Percentiles rank a stretch among this genome's conserved stretches.
Evolutionary conservation across 75 land plant genomes (phyloP).

Genomic region (Picea glauca): DNA sequence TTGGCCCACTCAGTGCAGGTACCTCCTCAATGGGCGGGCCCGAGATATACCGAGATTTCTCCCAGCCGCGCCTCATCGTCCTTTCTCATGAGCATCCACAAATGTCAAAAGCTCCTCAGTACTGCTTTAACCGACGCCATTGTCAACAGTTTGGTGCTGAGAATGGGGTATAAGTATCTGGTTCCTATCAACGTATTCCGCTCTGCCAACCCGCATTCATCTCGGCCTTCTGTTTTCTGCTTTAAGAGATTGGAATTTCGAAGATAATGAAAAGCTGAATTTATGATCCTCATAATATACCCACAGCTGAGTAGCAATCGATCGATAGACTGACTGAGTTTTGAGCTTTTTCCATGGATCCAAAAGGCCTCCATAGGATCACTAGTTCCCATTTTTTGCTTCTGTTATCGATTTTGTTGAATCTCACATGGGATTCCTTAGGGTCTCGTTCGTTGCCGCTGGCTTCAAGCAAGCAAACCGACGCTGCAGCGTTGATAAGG

Average conservation of each 20-base stretch:
- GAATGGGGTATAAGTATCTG: neutral
- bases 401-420: too few species aligned
- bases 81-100: too few species aligned
- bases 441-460: neutral
- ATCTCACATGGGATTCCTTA: neutral
- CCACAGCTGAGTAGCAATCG: neutral
- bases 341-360: neutral
- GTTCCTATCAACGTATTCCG: neutral
- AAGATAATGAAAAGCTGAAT: neutral
- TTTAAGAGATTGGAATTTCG: neutral
- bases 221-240: neutral
- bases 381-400: neutral
- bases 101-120: too few species aligned
- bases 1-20: too few species aligned
- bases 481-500: slow-evolving; percentile 38
- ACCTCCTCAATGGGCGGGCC: too few species aligned
- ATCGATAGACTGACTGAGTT: neutral
- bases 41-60: too few species aligned
- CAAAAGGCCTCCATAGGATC: neutral
- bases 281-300: neutral
- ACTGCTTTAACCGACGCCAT: too few species aligned
- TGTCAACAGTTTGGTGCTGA: too few species aligned
- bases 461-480: slow-evolving; percentile 19
- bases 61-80: too few species aligned
- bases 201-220: slow-evolving; percentile 3